Percentiles rank a stretch among this genome's conserved stretches.
phyloP scores from a whole-genome alignment of 805 yeast species.

The Clavispora vitiphila region DNA sequence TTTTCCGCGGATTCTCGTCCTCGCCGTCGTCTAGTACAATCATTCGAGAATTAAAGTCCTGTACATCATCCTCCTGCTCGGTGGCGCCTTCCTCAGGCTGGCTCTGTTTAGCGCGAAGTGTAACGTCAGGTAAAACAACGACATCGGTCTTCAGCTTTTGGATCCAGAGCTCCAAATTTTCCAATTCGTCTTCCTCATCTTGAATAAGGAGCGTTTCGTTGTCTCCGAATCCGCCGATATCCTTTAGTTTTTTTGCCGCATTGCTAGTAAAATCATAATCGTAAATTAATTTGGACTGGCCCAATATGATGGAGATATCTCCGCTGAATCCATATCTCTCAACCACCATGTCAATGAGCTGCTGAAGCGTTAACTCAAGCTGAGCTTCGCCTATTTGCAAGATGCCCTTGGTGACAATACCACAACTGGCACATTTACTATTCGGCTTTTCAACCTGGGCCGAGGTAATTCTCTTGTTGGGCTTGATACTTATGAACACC shows the following conservation, averaged over 20 bases:
- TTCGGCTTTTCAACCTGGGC: constrained; percentile 61
- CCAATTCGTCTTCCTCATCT: constrained; percentile 72
- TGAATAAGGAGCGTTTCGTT: constrained; percentile 68
- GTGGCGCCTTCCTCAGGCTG: constrained; percentile 1
- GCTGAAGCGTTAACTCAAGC: constrained; percentile 37
- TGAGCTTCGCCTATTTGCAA: constrained; percentile 32
- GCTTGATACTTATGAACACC: constrained; percentile 39
- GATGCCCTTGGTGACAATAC: constrained; percentile 34
- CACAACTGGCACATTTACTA: constrained; percentile 65
- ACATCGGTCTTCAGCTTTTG: constrained; percentile 12
- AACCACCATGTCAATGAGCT: constrained; percentile 49
- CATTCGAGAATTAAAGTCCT: constrained; percentile 2
- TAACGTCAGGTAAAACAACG: constrained; percentile 13
- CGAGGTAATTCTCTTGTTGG: constrained; percentile 61
- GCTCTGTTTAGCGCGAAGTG: constrained; percentile 7
- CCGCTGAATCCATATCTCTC: constrained; percentile 47
- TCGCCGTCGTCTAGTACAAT: constrained; percentile 8
- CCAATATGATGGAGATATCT: constrained; percentile 57
- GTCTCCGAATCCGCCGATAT: constrained; percentile 45
- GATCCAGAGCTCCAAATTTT: constrained; percentile 59
- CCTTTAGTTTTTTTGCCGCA: constrained; percentile 39
- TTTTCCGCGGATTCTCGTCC: constrained; percentile 13
- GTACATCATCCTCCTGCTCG: constrained; percentile 1
- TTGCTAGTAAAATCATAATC: constrained; percentile 91
- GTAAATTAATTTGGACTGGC: constrained; percentile 58